Evolutionary conservation across 2,329 filamentous ascomycete species (phyloP).

Genomic region (Fusarium subtropicale): DNA sequence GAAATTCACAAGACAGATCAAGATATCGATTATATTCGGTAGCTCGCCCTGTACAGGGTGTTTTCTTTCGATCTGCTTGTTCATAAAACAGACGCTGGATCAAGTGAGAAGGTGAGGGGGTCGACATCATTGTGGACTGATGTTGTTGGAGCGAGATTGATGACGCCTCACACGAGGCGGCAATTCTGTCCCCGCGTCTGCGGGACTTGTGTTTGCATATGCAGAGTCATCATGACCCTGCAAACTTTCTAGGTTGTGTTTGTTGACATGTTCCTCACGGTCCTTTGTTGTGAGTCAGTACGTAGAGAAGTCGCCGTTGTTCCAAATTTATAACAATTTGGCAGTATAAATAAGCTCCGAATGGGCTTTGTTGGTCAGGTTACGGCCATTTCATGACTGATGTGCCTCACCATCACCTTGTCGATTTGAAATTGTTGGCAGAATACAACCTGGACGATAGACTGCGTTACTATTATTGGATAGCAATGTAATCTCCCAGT

Average conservation of each 20-base stretch:
- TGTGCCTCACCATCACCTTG: slow-evolving; percentile 1
- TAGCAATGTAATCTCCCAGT: not conserved
- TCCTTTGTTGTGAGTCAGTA: not conserved
- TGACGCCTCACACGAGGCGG: slow-evolving; percentile 43
- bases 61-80: not conserved
- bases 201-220: slow-evolving; percentile 34
- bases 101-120: slow-evolving; percentile 15
- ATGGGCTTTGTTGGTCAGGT: slow-evolving; percentile 14
- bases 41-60: not conserved
- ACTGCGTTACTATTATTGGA: slow-evolving; percentile 1
- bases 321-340: not conserved
- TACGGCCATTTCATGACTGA: not conserved
- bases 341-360: slow-evolving; percentile 1
- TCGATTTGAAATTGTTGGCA: slow-evolving; percentile 4
- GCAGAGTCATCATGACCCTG: slow-evolving; percentile 28
- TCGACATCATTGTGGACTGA: slow-evolving; percentile 49
- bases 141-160: slow-evolving; percentile 42
- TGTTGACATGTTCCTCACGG: slow-evolving; percentile 4
- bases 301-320: not conserved
- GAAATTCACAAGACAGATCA: not conserved
- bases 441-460: not conserved
- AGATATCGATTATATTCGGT: not conserved
- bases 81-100: not conserved
- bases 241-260: not conserved
- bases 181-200: slow-evolving; percentile 30